These are phyloP conservation scores for Radiomyces spectabilis DNA, from an alignment of 192 early-diverging fungal species.

Conservation along the genomic window DNA sequence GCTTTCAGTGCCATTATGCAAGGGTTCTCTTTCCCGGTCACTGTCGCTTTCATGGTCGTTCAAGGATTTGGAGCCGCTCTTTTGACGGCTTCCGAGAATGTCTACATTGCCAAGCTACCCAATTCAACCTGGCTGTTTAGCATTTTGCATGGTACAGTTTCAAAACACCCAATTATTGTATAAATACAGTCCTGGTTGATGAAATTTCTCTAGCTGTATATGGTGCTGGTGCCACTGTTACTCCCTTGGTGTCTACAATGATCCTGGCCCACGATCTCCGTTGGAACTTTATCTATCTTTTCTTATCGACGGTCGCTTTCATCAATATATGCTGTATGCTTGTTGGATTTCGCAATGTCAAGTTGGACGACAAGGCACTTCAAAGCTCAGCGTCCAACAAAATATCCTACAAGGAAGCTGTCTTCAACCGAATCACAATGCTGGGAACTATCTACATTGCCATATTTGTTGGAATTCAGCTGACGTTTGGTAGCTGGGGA, in stretches of 20 bases:
- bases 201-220: conserved; percentile 14
- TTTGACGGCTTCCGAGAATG: conserved; percentile 19
- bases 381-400: background rate
- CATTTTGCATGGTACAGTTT: conserved; percentile 28
- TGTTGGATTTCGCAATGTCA: background rate
- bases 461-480: conserved; percentile 27
- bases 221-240: conserved; percentile 23
- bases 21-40: conserved; percentile 10
- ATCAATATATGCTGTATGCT: background rate
- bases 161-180: background rate
- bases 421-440: conserved; percentile 14
- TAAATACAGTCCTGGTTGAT: background rate
- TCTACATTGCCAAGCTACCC: conserved; percentile 12
- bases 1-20: conserved; percentile 12
- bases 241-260: conserved; percentile 16
- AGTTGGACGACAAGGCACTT: background rate
- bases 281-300: conserved; percentile 16
- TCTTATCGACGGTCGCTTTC: background rate
- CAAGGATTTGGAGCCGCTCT: conserved; percentile 17
- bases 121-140: conserved; percentile 14
- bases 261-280: conserved; percentile 4
- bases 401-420: background rate
- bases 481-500: conserved; percentile 27
- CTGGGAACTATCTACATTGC: conserved; percentile 20
- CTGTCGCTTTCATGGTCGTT: conserved; percentile 9